These are phyloP conservation scores for Quercus dentata DNA, from an alignment of 306 rosid species.

Conservation along the genomic window DNA sequence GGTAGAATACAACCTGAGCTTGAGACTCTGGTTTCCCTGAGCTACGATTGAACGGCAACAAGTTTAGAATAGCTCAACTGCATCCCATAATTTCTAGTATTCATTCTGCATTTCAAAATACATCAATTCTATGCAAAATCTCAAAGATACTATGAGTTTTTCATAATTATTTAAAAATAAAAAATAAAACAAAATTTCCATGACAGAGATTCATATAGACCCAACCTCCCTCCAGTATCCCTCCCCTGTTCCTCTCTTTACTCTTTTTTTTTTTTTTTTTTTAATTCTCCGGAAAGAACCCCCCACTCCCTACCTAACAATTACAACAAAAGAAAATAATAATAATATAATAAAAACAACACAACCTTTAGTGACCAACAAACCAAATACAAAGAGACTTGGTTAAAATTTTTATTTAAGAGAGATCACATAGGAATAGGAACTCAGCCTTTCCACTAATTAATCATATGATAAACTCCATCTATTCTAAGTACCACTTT, in stretches of 20 bases:
- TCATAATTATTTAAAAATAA: background rate
- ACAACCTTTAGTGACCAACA: background rate
- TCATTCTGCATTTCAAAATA: background rate
- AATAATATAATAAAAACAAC: background rate
- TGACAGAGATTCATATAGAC: background rate
- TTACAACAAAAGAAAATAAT: background rate
- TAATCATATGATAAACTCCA: constrained; percentile 38
- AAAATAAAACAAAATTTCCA: background rate
- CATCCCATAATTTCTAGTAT: background rate
- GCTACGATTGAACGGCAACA: no score
- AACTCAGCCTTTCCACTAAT: constrained; percentile 26
- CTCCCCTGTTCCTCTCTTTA: background rate
- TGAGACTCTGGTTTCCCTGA: no score
- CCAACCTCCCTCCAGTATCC: no score
- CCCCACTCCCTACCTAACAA: background rate
- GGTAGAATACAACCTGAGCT: no score
- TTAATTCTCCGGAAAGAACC: background rate
- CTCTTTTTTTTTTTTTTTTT: background rate
- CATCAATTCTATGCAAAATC: background rate
- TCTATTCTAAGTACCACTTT: constrained; percentile 43
- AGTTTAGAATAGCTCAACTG: background rate
- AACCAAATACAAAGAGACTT: background rate
- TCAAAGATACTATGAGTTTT: background rate
- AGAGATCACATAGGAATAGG: constrained; percentile 26
- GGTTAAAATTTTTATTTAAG: constrained; percentile 1